These are phyloP conservation scores for Ceratobasidium sp. DNA, from an alignment of 1,284 basidiomycete species.

Conservation along the genomic window DNA sequence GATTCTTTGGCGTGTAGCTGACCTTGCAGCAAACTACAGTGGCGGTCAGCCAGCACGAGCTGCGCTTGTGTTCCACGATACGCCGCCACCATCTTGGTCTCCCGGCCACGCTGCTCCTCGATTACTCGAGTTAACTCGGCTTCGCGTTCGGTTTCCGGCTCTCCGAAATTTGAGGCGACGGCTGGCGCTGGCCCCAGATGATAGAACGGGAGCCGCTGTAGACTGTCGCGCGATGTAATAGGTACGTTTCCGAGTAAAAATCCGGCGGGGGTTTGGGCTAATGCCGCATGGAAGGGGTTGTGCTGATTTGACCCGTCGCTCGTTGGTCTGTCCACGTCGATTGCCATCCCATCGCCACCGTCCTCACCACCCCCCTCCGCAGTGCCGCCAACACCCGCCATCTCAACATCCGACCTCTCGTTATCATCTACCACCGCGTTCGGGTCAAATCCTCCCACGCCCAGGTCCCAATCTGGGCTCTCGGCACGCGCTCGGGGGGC, in stretches of 20 bases:
- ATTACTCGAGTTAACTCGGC: too few species aligned
- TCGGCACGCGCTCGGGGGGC: constrained; percentile 2
- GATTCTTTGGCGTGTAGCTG: constrained; percentile 2
- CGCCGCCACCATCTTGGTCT: background rate
- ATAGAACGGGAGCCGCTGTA: background rate
- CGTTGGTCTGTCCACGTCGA: background rate
- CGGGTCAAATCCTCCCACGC: background rate
- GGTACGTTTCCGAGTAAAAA: background rate
- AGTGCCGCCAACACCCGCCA: background rate
- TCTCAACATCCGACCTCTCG: too few species aligned
- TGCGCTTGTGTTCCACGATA: background rate
- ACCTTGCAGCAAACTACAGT: background rate
- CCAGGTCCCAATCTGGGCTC: background rate
- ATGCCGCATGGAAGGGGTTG: background rate
- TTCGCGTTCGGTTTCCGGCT: too few species aligned
- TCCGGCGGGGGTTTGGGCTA: background rate
- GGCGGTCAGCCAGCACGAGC: background rate
- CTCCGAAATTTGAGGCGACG: too few species aligned
- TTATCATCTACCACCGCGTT: constrained; percentile 8
- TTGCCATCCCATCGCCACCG: background rate
- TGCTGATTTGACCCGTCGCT: too few species aligned
- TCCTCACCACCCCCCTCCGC: background rate
- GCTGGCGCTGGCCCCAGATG: background rate
- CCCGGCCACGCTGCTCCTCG: background rate
- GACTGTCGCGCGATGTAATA: background rate